Evolutionary conservation across 805 yeast genomes (phyloP), one percentile per base, ranked within the genome.

Genomic region (Nadsonia fulvescens): DNA sequence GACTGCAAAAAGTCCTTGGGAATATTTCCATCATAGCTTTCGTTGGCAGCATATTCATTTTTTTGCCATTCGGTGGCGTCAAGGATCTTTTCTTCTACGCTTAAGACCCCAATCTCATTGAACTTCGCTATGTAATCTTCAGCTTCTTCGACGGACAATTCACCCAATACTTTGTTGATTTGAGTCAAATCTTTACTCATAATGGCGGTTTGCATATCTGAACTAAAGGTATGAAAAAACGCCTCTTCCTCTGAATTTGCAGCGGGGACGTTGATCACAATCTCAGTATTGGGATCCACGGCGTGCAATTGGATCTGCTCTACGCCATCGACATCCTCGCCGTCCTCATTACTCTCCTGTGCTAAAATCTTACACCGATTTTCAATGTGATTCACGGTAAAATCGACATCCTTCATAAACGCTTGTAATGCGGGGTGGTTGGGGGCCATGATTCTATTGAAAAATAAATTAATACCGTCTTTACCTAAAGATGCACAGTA

Each of bases 281-380:
- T 58, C 47, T 74, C 71, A 2, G 82, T 66, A 32, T 70, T 62
- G 21, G 89, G 93, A 49, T 86, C 96, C 32, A 83, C 62, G 0
- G 93, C 69, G 43, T 77, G 77, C 44, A 86, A 58, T 52, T 86
- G 98, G 37, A 86, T 82, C 33, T 74, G 70, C 31, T 72, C 86
- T 26, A 70, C 86, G n/a, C 49, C 60, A 23, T 69, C 83, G 20
- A 49, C 65, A 15, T 49, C 55, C 22, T 37, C 51, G 12, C 33
- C 37, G 13, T 38, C 48, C 20, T 37, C 37, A 18, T 46, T 61
- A 6, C 41, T 51, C 19, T 57, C 56, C 39, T 76, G 78, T 26
- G 57, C 48, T 23, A 58, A 48, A 30, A 89, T 59, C 42, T 69
- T 61, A 44, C 93, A 81, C 46, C 99, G 66, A 13, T 47, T 51